Evolutionary conservation across 2,329 filamentous ascomycete genomes (phyloP), one percentile per base, ranked within the genome.

Genomic region (Aspergillus vadensis): DNA sequence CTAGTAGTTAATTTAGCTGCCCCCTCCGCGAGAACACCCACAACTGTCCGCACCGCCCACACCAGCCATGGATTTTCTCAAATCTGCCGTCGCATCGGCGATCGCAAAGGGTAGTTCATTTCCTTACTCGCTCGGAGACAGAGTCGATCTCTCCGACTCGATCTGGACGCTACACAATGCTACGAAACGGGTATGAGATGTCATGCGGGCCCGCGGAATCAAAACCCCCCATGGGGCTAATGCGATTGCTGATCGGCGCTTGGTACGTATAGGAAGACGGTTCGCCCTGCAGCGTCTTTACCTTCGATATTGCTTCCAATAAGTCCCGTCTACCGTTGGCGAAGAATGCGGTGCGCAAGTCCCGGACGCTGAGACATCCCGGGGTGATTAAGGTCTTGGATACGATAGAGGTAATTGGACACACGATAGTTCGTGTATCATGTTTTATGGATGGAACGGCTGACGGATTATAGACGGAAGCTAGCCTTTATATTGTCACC

Each of bases 101-200:
- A 98, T 99, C 71, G 91, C 95, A 49, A 95, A 97, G 76, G 93
- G 94, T 2, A 92, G 93, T 56, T 89, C 93, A 5, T 96, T 97
- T 73, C 92, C 92, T 4, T 98, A 97, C 75, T 89, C 86, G 51
- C 95, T 98, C 74, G 94, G 93, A 70, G 95, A 99, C 77, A 87
- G 90, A 75, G 90, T 98, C 61, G 94, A 98, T 74, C 83, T 95
- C 56, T 91, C 96, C 75, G 88, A 95, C 72, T 97, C 94, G 25
- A 93, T 98, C 70, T 99, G 95, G 93, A 91, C 90, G n/a, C 81
- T 99, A 60, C 89, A 95, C 79, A 97, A 98, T 78, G 95, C 92
- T 72, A 97, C 91, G 58, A 95, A 90, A 80, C 88, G 91, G 79
- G 93, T 95, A 84, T 65, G 81, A 41, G 44, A 8, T 15, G 25